A percentile compares a stretch with the other conserved stretches of the same genome.
Evolutionary conservation across 441 rosid genomes (phyloP).

Genomic region (Euphorbia celastroides): DNA sequence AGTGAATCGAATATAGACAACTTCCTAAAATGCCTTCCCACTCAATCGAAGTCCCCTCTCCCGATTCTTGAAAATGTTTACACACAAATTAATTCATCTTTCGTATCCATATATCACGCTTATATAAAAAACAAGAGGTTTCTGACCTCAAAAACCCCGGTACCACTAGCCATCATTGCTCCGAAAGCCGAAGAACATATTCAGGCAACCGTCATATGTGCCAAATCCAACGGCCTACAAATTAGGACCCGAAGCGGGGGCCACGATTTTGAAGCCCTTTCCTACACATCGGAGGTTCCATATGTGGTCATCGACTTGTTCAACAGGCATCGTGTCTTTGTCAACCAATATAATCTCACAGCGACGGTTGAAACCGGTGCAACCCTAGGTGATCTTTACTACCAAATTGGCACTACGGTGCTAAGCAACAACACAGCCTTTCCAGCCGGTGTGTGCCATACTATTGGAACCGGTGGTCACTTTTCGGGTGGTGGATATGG

Average conservation of each 20-base stretch:
- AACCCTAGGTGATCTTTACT: not conserved
- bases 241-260: slow-evolving; percentile 1
- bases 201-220: not conserved
- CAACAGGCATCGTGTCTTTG: not conserved
- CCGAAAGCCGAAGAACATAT: not conserved
- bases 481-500: not conserved
- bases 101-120: too few species aligned
- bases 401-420: not conserved
- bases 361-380: slow-evolving; percentile 1
- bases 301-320: not conserved
- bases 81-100: too few species aligned
- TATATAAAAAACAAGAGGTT: too few species aligned
- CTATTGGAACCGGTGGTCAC: not conserved
- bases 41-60: too few species aligned
- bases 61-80: too few species aligned
- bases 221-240: not conserved
- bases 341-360: not conserved
- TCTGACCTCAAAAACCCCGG: too few species aligned
- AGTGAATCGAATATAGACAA: too few species aligned
- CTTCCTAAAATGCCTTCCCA: too few species aligned
- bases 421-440: not conserved
- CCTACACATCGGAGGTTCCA: not conserved
- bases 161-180: too few species aligned
- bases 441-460: not conserved
- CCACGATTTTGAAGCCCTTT: not conserved